phyloP scores from a whole-genome alignment of 805 yeast species.

The Candida palmyrensis region DNA sequence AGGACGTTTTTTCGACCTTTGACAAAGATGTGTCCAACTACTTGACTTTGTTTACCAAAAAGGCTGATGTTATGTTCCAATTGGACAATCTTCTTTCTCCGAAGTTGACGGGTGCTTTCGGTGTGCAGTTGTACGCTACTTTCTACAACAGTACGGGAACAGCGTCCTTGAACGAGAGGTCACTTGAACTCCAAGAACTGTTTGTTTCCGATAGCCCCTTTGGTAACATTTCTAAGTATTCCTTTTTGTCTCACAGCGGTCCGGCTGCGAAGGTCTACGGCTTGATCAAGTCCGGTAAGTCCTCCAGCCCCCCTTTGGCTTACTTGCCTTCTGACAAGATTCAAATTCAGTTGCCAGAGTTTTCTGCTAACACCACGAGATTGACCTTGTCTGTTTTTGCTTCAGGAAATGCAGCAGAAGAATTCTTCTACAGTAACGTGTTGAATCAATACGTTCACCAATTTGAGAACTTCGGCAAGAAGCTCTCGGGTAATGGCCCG shows the following conservation, averaged over 20 bases:
- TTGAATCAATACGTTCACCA: constrained; percentile 41
- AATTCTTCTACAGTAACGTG: constrained; percentile 73
- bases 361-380: constrained; percentile 54
- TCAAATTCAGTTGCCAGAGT: constrained; percentile 35
- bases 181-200: constrained; percentile 10
- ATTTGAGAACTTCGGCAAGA: constrained; percentile 36
- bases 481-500: constrained; percentile 62
- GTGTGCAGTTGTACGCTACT: constrained; percentile 44
- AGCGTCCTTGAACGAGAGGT: constrained; percentile 3
- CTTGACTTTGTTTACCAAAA: constrained; percentile 42
- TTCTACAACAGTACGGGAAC: constrained; percentile 36
- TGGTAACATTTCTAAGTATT: constrained; percentile 5
- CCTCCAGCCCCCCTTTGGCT: constrained; percentile 37
- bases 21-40: constrained; percentile 64
- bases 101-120: constrained; percentile 56
- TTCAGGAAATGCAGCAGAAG: constrained; percentile 76
- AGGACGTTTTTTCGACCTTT: constrained; percentile 40
- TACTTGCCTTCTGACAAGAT: constrained; percentile 40
- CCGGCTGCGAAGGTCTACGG: constrained; percentile 39
- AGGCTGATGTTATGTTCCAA: constrained; percentile 45
- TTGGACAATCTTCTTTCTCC: constrained; percentile 59
- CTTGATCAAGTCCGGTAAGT: constrained; percentile 18
- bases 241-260: constrained; percentile 21
- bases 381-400: constrained; percentile 56
- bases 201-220: constrained; percentile 1